These are phyloP conservation scores for Mycena amicta DNA, from an alignment of 768 basidiomycete species.

Conservation along the genomic window DNA sequence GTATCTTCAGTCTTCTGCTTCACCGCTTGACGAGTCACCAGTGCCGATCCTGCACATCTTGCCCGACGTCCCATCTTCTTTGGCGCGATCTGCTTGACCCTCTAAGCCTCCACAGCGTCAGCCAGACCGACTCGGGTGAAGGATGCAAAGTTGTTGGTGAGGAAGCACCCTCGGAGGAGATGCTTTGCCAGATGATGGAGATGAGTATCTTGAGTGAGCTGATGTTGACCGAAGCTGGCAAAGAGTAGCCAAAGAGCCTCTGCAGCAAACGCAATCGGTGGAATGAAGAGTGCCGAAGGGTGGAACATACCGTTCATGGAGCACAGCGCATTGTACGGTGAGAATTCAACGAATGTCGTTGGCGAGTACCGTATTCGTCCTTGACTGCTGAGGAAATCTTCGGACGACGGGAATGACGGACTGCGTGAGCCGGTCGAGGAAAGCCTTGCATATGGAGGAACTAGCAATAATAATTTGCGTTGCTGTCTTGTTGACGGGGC, in stretches of 20 bases:
- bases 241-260: constrained; percentile 64
- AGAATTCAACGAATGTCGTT: constrained; percentile 53
- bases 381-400: constrained; percentile 53
- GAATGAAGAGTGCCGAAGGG: too few species aligned
- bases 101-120: constrained; percentile 67
- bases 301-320: constrained; percentile 59
- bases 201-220: constrained; percentile 56
- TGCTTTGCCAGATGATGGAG: constrained; percentile 53
- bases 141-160: constrained; percentile 66
- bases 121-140: constrained; percentile 66
- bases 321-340: constrained; percentile 57
- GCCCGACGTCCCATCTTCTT: constrained; percentile 56
- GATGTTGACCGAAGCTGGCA: constrained; percentile 46
- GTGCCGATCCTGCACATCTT: constrained; percentile 61
- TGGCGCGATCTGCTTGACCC: constrained; percentile 50
- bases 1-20: constrained; percentile 46
- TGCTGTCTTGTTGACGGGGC: too few species aligned
- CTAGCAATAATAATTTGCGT: too few species aligned
- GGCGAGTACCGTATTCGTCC: constrained; percentile 57
- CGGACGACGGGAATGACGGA: constrained; percentile 48
- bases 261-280: constrained; percentile 68
- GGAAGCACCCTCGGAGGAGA: constrained; percentile 54
- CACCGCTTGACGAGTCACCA: constrained; percentile 49
- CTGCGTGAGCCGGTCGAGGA: constrained; percentile 58
- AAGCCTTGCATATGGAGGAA: too few species aligned